Evolutionary conservation across 2,329 filamentous ascomycete genomes (phyloP).

Genomic region (Diaporthe destruens): DNA sequence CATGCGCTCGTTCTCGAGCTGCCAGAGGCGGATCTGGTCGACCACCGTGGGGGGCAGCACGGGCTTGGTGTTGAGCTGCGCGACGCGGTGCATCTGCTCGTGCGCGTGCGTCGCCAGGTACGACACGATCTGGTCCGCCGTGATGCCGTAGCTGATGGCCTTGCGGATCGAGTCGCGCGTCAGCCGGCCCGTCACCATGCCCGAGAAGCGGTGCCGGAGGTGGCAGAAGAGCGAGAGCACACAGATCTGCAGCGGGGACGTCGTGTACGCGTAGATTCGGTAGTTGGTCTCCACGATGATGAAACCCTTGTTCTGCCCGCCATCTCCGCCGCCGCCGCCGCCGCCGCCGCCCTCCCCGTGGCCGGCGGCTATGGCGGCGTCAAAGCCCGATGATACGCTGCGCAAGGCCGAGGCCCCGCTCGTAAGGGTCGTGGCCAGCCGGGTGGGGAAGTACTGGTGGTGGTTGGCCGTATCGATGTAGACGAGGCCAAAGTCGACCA

Average conservation of each 20-base stretch:
- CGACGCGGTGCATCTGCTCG: conserved; percentile 86
- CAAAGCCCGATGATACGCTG: conserved; percentile 76
- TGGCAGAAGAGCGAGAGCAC: conserved; percentile 91
- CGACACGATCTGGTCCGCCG: conserved; percentile 92
- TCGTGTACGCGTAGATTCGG: conserved; percentile 95
- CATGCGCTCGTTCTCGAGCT: conserved; percentile 96
- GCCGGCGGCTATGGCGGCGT: conserved; percentile 73
- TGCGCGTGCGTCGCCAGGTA: conserved; percentile 95
- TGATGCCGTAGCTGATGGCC: conserved; percentile 92
- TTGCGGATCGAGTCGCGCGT: conserved; percentile 89
- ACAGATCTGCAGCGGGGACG: conserved; percentile 92
- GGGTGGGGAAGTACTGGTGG: conserved; percentile 85
- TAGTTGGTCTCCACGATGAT: conserved; percentile 99
- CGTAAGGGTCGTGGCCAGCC: conserved; percentile 93
- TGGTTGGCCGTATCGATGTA: conserved; percentile 74
- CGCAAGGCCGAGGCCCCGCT: conserved; percentile 77
- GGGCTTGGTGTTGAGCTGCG: conserved; percentile 69
- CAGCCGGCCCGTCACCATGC: conserved; percentile 92
- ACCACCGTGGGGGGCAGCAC: conserved; percentile 95
- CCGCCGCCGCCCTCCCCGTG: conserved; percentile 69
- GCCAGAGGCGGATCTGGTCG: conserved; percentile 97
- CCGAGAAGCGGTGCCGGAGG: conserved; percentile 90
- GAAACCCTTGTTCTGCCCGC: conserved; percentile 75
- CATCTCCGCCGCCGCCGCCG: conserved; percentile 50
- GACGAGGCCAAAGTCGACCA: conserved; percentile 93